Evolutionary conservation across 1,284 basidiomycete species (phyloP).

Genomic region (Entoloma clypeatum): DNA sequence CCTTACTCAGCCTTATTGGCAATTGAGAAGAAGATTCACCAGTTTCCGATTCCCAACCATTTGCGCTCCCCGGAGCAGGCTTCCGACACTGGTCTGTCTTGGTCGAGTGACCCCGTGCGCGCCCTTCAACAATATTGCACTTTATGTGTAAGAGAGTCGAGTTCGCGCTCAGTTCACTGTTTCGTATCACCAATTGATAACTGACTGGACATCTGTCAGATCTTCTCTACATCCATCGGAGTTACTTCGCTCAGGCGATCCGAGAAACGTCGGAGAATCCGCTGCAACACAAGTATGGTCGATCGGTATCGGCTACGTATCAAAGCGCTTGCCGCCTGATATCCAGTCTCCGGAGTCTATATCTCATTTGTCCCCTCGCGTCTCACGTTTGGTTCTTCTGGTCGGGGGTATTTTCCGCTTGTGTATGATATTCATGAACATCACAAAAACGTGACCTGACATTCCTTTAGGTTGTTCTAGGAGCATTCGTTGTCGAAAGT

Average conservation of each 20-base stretch:
- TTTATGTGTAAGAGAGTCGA: constrained; percentile 40
- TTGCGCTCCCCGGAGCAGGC: constrained; percentile 35
- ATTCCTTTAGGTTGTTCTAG: constrained; percentile 38
- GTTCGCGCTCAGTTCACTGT: constrained; percentile 29
- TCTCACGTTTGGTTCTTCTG: constrained; percentile 48
- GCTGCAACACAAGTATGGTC: constrained; percentile 41
- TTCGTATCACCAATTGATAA: neutral
- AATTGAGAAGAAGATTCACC: constrained; percentile 44
- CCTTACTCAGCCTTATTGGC: constrained; percentile 40
- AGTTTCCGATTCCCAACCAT: constrained; percentile 40
- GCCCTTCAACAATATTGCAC: constrained; percentile 47
- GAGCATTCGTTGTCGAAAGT: constrained; percentile 43
- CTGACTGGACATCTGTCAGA: constrained; percentile 28
- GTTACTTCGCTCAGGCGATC: constrained; percentile 47
- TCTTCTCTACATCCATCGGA: constrained; percentile 49
- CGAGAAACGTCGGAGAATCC: constrained; percentile 38
- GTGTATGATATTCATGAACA: constrained; percentile 30
- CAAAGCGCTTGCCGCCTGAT: constrained; percentile 43
- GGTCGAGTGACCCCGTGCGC: constrained; percentile 35
- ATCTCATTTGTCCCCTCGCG: constrained; percentile 34
- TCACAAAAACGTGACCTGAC: neutral
- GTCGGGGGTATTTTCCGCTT: constrained; percentile 47
- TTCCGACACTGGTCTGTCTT: constrained; percentile 30
- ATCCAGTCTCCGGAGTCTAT: constrained; percentile 36
- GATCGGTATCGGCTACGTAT: constrained; percentile 45